Percentiles rank a stretch among this genome's conserved stretches.
Conservation (phyloP, 2,329 filamentous ascomycete genomes). For the Acephala macrosclerotiorum region DNA sequence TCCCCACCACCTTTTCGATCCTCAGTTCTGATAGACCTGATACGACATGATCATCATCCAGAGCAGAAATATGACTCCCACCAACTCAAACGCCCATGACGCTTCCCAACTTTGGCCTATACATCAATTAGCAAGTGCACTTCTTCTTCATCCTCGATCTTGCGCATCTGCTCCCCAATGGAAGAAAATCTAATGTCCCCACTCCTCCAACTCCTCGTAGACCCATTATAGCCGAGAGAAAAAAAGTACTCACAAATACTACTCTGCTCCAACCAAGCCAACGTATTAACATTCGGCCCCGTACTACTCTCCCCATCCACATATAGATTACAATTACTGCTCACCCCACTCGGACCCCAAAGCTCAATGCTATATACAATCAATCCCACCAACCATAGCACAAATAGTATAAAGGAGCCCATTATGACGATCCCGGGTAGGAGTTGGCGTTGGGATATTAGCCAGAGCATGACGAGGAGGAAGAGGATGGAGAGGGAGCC, state of each 20-base stretch:
- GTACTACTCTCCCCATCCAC: constrained; percentile 60
- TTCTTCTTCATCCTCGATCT: too few relatives aligned
- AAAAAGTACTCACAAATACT: constrained; percentile 63
- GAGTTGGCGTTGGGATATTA: constrained; percentile 67
- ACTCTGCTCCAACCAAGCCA: constrained; percentile 70
- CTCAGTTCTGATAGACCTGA: constrained; percentile 57
- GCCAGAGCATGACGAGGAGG: constrained; percentile 68
- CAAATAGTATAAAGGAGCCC: constrained; percentile 69
- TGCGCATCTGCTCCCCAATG: too few relatives aligned
- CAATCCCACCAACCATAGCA: constrained; percentile 72
- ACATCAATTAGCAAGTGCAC: constrained; percentile 27
- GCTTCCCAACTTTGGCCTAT: constrained; percentile 69
- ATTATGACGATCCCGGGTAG: constrained; percentile 71
- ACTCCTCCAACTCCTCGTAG: too few relatives aligned
- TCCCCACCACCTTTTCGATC: too few relatives aligned
- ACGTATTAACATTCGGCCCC: constrained; percentile 60
- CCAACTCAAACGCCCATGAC: constrained; percentile 67
- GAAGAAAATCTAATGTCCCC: too few relatives aligned
- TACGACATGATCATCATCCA: constrained; percentile 75
- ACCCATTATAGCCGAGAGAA: not conserved
- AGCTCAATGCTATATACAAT: constrained; percentile 68
- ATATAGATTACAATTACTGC: constrained; percentile 63
- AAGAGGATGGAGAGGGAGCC: constrained; percentile 68
- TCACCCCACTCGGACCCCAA: constrained; percentile 68
- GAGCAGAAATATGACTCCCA: constrained; percentile 66